Evolutionary conservation across 352 stramenopile species (phyloP), one percentile per base, ranked within the genome.

Genomic region (Pythium brachiatum): DNA sequence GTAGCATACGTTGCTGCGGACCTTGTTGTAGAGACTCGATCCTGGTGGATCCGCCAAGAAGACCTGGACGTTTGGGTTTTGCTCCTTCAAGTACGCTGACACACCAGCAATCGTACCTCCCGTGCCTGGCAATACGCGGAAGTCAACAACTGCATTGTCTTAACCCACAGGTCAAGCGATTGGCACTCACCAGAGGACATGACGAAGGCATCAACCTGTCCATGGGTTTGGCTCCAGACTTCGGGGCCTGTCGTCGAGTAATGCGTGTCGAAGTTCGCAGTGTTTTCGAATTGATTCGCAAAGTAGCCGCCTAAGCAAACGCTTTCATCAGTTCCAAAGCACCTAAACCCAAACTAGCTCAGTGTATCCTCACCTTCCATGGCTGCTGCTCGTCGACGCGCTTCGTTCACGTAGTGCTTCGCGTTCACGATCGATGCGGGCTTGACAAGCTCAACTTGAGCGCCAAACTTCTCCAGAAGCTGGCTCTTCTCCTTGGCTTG

Each of bases 231-330:
- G 31, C 69, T 61, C 86, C 89, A 98, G 65, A 99, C 98, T 81
- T 99, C 97, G 1, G 89, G 96, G 0, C 94, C 97, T 0, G 97
- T 99, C 13, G 83, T 92, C 7, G 73, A 54, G 66, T 98, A 98
- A 78, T 99, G 97, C 13, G 89, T 95, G 7, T 94, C 74, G 23
- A 92, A 96, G 80, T 99, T 99, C 27, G 94, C 85, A 23, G 84
- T 79, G 74, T 99, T 99, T 62, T 99, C 97, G 71, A 99, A 99
- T 71, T 99, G 97, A 69, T 99, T 90, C 36, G 97, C 89, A 72
- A 99, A 99, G 57, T 97, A 95, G 8, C 88, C 96, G 26, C 89
- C 87, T 92, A 53, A 1, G 21, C 16, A 13, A 62, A 54, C 34
- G 23, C 38, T 31, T 38, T 4, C 18, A 23, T 38, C 16, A 20